phyloP scores from a whole-genome alignment of 2,329 filamentous ascomycete genomes.

The Aspergillus pseudoviridinutans region DNA sequence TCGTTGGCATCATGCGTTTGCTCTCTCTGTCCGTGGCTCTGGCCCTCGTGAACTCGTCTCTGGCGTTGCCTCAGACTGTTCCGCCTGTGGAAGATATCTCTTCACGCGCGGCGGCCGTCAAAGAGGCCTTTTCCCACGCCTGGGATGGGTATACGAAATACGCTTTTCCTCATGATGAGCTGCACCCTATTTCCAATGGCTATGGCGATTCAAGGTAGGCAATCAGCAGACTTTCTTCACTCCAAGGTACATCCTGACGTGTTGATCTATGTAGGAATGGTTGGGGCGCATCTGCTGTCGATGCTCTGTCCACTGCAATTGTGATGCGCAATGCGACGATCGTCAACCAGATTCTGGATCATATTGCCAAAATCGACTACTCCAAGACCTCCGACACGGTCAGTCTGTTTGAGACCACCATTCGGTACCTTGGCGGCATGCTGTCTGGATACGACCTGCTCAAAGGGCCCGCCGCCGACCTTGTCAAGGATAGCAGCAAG shows the following conservation, averaged over 20 bases:
- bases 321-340: slow-evolving; percentile 68
- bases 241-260: neutral
- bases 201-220: slow-evolving; percentile 66
- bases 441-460: slow-evolving; percentile 68
- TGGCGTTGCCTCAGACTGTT: slow-evolving; percentile 19
- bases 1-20: slow-evolving; percentile 21
- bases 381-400: slow-evolving; percentile 57
- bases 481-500: slow-evolving; percentile 46
- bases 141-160: slow-evolving; percentile 71
- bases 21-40: slow-evolving; percentile 20
- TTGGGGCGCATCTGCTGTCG: slow-evolving; percentile 80
- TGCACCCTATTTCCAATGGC: slow-evolving; percentile 63
- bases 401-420: slow-evolving; percentile 85
- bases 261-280: slow-evolving; percentile 57
- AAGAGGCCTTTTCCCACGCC: slow-evolving; percentile 64
- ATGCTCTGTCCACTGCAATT: slow-evolving; percentile 74
- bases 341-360: slow-evolving; percentile 66
- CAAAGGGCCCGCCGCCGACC: slow-evolving; percentile 57
- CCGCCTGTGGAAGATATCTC: slow-evolving; percentile 11
- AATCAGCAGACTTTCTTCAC: neutral
- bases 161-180: slow-evolving; percentile 73
- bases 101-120: slow-evolving; percentile 56
- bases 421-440: slow-evolving; percentile 79
- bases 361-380: slow-evolving; percentile 69
- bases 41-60: slow-evolving; percentile 19